Evolutionary conservation across 768 basidiomycete genomes (phyloP), one percentile per base, ranked within the genome.

Genomic region (Pisolithus albus): DNA sequence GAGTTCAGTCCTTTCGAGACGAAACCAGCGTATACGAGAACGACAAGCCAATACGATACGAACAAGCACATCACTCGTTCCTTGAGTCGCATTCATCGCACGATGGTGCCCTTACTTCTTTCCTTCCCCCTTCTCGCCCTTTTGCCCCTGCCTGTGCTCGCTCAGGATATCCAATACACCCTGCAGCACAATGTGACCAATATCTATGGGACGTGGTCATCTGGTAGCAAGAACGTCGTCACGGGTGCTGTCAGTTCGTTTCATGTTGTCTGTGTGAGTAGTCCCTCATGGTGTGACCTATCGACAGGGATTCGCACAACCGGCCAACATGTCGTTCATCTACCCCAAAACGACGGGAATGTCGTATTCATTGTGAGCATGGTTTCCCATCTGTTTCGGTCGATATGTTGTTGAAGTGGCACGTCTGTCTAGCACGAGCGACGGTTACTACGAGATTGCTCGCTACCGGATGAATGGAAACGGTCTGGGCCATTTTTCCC

Each of bases 401-500:
- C 49, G 13, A 52, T 56, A 26, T 55, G 47, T 58, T 43, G n/a
- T 32, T 46, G 16, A 46, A n/a, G 26, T 26, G 26, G 4, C 13
- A 16, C 28, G 43, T 36, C 23, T 18, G 6, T 47, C 19, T 32
- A 92, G 89, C 72, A 78, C 88, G 48, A 64, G 70, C 36, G 81
- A 86, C 52, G 84, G 85, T 10, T 88, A 72, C 72, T 99, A 87
- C 57, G 96, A 99, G 67, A 77, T 91, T 65, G 81, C 92, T 19
- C 85, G 91, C 59, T 99, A 96, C 70, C 82, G 93, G 49, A 94
- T 94, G 72, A 77, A 72, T 38, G 73, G 83, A 51, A 99, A 99
- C 68, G 94, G 92, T 91, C 52, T 45, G 77, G 59, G 26, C 26
- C n/a, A 32, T 34, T 1, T 3, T 16, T 7, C 21, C 30, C 15